A percentile compares a stretch with the other conserved stretches of the same genome.
Evolutionary conservation across 495 filamentous ascomycete genomes (phyloP).

Genomic region (Daldinia bambusicola): DNA sequence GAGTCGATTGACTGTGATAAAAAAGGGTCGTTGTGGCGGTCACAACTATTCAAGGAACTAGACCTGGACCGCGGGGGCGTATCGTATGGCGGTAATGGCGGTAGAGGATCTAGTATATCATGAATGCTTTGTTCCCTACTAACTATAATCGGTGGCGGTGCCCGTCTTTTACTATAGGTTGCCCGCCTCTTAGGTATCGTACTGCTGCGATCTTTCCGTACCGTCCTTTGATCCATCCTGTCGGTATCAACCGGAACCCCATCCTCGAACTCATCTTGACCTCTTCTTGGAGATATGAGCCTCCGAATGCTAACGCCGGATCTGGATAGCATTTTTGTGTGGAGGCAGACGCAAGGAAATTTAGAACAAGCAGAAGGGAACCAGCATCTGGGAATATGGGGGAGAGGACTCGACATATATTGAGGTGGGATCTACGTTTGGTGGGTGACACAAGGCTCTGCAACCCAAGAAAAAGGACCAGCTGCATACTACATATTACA

Average conservation of each 20-base stretch:
- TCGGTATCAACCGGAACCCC: slow-evolving; percentile 49
- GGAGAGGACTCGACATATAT: slow-evolving; percentile 50
- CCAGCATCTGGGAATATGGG: slow-evolving; percentile 35
- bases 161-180: slow-evolving; percentile 44
- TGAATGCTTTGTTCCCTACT: slow-evolving; percentile 56
- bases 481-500: slow-evolving; percentile 37
- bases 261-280: slow-evolving; percentile 48
- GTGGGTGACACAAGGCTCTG: slow-evolving; percentile 46
- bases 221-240: slow-evolving; percentile 32
- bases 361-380: slow-evolving; percentile 40
- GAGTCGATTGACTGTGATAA: slow-evolving; percentile 36
- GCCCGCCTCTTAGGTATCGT: slow-evolving; percentile 36
- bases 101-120: slow-evolving; percentile 50
- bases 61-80: slow-evolving; percentile 57
- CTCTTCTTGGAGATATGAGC: slow-evolving; percentile 54
- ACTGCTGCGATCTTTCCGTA: slow-evolving; percentile 44
- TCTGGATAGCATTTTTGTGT: slow-evolving; percentile 56
- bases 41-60: slow-evolving; percentile 60
- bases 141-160: slow-evolving; percentile 50
- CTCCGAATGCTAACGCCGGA: slow-evolving; percentile 58
- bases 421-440: slow-evolving; percentile 38
- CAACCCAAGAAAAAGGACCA: slow-evolving; percentile 39
- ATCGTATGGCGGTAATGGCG: slow-evolving; percentile 53
- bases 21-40: slow-evolving; percentile 45
- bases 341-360: slow-evolving; percentile 36